Conservation (phyloP, 2,329 filamentous ascomycete genomes). For the Byssochlamys sp. region DNA sequence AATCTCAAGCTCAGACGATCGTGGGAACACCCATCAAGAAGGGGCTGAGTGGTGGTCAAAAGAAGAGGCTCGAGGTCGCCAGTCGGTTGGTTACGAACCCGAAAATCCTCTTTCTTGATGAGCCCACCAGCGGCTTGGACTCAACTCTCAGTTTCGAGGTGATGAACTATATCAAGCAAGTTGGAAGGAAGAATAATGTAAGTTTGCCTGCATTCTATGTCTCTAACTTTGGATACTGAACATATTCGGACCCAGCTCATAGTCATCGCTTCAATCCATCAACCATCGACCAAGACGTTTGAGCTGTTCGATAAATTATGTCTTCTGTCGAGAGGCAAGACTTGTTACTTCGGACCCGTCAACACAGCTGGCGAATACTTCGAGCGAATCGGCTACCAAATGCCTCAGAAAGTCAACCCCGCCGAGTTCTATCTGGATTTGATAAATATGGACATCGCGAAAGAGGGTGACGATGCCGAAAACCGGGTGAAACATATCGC, state of each 20-base stretch:
- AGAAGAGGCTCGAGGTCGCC: conserved; percentile 68
- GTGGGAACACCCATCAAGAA: conserved; percentile 76
- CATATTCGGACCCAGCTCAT: conserved; percentile 47
- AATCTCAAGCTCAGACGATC: conserved; percentile 57
- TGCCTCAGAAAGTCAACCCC: conserved; percentile 65
- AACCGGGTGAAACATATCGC: conserved; percentile 47
- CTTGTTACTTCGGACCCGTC: conserved; percentile 64
- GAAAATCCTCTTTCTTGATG: conserved; percentile 71
- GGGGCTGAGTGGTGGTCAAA: conserved; percentile 77
- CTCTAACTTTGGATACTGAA: not conserved
- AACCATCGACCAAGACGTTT: conserved; percentile 71
- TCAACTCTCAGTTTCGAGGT: conserved; percentile 69
- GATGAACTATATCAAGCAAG: conserved; percentile 58
- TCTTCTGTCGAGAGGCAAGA: conserved; percentile 60
- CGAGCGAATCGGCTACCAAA: conserved; percentile 46
- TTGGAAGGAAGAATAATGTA: conserved; percentile 59
- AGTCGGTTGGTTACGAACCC: conserved; percentile 73
- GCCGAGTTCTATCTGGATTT: conserved; percentile 72
- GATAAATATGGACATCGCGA: conserved; percentile 66
- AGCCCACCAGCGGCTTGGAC: conserved; percentile 75
- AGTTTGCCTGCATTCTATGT: conserved; percentile 12
- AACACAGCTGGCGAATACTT: conserved; percentile 54
- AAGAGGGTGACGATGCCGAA: conserved; percentile 37
- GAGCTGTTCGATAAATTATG: conserved; percentile 70
- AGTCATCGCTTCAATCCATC: conserved; percentile 74